These are phyloP conservation scores for Populus hybrid DNA, from an alignment of 441 rosid genomes.

Conservation along the genomic window DNA sequence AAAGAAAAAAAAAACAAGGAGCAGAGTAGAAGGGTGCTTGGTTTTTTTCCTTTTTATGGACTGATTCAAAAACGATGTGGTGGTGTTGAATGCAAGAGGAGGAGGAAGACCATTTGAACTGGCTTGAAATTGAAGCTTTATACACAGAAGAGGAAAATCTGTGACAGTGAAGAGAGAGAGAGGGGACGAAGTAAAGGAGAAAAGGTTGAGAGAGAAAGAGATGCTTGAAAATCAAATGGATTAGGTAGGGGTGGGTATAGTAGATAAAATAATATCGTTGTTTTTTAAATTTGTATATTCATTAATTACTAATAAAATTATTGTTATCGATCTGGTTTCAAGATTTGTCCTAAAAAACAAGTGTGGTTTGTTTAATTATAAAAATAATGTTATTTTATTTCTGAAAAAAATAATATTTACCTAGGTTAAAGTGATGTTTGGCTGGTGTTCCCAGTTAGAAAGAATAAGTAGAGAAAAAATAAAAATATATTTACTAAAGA, in stretches of 20 bases:
- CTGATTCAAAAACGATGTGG: background rate
- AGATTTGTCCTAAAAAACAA: no score
- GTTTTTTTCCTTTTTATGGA: background rate
- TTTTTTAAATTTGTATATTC: background rate
- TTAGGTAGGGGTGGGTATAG: conserved; percentile 53
- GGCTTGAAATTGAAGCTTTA: conserved; percentile 18
- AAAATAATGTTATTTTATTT: no score
- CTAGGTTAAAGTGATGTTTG: no score
- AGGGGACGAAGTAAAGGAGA: background rate
- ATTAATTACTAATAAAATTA: background rate
- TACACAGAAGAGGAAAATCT: conserved; percentile 11
- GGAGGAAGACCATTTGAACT: background rate
- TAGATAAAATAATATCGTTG: conserved; percentile 1
- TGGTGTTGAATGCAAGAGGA: background rate
- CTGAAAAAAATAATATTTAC: no score
- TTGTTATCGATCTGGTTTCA: no score
- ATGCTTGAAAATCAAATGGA: conserved; percentile 35
- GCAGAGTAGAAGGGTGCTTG: background rate
- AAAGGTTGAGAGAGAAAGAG: background rate
- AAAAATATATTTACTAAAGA: no score
- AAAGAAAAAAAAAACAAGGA: background rate
- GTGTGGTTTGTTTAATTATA: no score
- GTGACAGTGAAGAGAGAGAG: conserved; percentile 32
- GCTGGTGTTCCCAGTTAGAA: no score
- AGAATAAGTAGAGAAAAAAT: no score